Evolutionary conservation across 1,284 basidiomycete genomes (phyloP), one percentile per base, ranked within the genome.

Genomic region (Tranzscheliella williamsii): DNA sequence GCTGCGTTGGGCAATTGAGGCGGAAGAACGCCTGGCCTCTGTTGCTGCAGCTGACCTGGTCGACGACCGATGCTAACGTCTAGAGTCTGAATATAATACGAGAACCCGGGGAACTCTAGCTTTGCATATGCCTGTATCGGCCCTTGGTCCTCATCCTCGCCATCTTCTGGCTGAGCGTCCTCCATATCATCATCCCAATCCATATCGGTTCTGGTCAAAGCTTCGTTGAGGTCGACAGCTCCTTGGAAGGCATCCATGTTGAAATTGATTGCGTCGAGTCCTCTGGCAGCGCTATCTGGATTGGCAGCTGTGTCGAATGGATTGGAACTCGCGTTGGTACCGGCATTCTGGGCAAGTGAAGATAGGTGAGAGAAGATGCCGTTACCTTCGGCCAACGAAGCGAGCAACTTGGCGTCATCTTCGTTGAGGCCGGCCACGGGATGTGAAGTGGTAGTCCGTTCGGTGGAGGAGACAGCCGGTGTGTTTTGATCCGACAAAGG

Each of bases 71-170:
- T 89, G 49, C 87, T 79, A 48, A 89, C 85, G 22, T 84, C 84
- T 80, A 87, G 67, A 78, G 87, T 90, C 79, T 90, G 89, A 35
- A 87, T 85, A 80, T 88, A 91, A 79, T 89, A 90, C 46, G 89
- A 90, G 56, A 90, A 91, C 79, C 86, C 86, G 30, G 89, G 89
- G 74, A 94, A 94, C 77, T 91, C 89, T 34, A 94, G 87, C 78
- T 88, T 90, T 79, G 91, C 93, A 75, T 93, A 94, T 45, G 91
- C 91, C 77, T 87, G 86, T 75, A 92, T 92, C 29, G 72, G 75
- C 9, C 60, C 75, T 24, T 70, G 51, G 24, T 65, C 62, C 18
- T 65, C 34, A 9, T 42, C 55, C 15, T 58, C 55, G 20, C 52
- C 56, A n/a, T 58, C 55, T 35, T 58, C 62, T 2, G 48, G 55